Evolutionary conservation across 2,329 filamentous ascomycete species (phyloP), one percentile per base, ranked within the genome.

Genomic region (Ciborinia camelliae): DNA sequence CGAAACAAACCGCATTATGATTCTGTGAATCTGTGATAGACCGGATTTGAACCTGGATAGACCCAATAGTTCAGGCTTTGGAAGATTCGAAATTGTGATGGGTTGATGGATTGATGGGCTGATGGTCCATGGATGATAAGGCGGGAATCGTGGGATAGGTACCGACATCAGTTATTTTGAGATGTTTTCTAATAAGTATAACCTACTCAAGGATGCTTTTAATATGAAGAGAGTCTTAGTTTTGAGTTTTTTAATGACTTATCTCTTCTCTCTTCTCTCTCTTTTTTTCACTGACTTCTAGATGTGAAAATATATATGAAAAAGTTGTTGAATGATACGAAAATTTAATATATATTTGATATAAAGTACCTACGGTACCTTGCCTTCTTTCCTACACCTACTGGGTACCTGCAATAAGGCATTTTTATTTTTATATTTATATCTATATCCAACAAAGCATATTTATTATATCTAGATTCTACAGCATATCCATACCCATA

Each of bases 141-240:
- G 41, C 26, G 43, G 30, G 57, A 60, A n/a, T n/a, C n/a, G n/a
- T n/a, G n/a, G n/a, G n/a, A n/a, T n/a, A n/a, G n/a, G n/a, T n/a
- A n/a, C n/a, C n/a, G n/a, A n/a, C 30, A 43, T 43, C 37, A 41
- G 30, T 41, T 23, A n/a, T 18, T 39, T 28, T 43, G 26, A 28
- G 26, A 30, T n/a, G 39, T 15, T 57, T 43, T 57, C 37, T 18
- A 20, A 60, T 60, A 60, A 48, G 43, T 60, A 60, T 48, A n/a
- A n/a, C n/a, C n/a, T n/a, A 48, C 43, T 14, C 43, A 60, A 48
- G 48, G 41, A 48, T 26, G 4, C 30, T 30, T 43, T 50, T 28
- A 57, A 28, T 4, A 60, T 14, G 18, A 48, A 37, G 55, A 59
- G 48, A 28, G 20, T 48, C 48, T 60, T 60, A n/a, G 43, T 23